A percentile compares a stretch with the other conserved stretches of the same genome.
Conservation (phyloP, 768 basidiomycete species). For the Mycena rebaudengoi region DNA sequence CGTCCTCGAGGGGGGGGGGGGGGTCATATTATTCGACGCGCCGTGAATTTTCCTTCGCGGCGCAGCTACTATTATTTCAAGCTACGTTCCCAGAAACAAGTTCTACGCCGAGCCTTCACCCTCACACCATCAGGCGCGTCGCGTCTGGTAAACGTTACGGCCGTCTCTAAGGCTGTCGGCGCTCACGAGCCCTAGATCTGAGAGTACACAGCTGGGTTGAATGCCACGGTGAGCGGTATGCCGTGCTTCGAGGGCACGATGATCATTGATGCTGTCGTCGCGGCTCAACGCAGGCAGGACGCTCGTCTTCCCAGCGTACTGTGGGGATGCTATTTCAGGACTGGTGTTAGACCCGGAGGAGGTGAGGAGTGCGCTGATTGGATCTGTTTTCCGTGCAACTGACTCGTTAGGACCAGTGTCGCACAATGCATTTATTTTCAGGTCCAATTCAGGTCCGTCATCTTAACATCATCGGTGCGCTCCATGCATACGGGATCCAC, state of each 20-base stretch:
- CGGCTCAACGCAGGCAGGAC: neutral
- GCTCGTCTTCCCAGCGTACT: neutral
- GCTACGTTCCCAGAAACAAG: neutral
- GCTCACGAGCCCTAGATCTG: neutral
- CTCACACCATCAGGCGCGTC: neutral
- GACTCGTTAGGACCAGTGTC: neutral
- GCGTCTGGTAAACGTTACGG: neutral
- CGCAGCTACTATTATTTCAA: neutral
- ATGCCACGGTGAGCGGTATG: too few species aligned
- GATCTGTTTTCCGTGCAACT: too few species aligned
- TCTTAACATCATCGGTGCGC: neutral
- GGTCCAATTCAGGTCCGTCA: too few species aligned
- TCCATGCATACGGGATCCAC: neutral
- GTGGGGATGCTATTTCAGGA: neutral
- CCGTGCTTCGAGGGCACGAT: too few species aligned
- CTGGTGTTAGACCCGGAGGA: neutral
- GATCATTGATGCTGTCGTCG: too few species aligned
- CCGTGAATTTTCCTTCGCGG: neutral
- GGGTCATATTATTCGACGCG: neutral
- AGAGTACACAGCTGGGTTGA: too few species aligned
- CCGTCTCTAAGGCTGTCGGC: neutral
- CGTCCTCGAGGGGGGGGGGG: neutral
- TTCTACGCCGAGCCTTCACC: too few species aligned
- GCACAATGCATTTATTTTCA: too few species aligned
- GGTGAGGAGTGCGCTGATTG: neutral